Evolutionary conservation across 73 alveolate species (phyloP).

Genomic region (Paramecium octaurelia): DNA sequence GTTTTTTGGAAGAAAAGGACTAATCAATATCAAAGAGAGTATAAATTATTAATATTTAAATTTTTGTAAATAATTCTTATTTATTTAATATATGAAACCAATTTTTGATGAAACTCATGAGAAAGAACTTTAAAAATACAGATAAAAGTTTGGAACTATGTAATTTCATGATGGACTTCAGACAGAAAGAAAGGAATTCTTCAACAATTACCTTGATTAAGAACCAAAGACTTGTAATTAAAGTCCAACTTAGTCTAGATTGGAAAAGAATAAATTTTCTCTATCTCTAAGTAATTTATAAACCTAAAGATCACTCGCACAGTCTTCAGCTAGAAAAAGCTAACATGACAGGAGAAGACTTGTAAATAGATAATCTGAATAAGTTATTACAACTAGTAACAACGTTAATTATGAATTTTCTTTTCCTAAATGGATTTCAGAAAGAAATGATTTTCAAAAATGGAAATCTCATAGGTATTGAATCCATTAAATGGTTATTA

Average conservation of each 20-base stretch:
- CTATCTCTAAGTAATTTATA: background rate
- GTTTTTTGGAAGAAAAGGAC: too few species aligned
- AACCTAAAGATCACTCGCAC: background rate
- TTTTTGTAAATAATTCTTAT: background rate
- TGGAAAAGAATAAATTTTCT: background rate
- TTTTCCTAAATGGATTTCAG: conserved; percentile 39
- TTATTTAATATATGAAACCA: background rate
- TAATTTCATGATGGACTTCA: background rate
- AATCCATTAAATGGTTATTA: background rate
- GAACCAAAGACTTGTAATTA: background rate
- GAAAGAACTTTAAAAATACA: background rate
- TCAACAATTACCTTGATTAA: background rate
- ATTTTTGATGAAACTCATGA: conserved; percentile 3
- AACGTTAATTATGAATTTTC: background rate
- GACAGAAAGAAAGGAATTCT: background rate
- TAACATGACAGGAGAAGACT: background rate
- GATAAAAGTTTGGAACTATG: background rate
- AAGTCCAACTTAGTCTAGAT: background rate
- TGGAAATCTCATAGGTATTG: conserved; percentile 5
- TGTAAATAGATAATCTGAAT: background rate
- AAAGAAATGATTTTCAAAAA: conserved; percentile 16
- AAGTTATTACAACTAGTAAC: background rate
- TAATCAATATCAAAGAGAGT: too few species aligned
- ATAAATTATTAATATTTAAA: too few species aligned
- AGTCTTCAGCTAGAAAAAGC: conserved; percentile 7